Evolutionary conservation across 2,329 filamentous ascomycete species (phyloP), one percentile per base, ranked within the genome.

Genomic region (Apiospora pterosperma): DNA sequence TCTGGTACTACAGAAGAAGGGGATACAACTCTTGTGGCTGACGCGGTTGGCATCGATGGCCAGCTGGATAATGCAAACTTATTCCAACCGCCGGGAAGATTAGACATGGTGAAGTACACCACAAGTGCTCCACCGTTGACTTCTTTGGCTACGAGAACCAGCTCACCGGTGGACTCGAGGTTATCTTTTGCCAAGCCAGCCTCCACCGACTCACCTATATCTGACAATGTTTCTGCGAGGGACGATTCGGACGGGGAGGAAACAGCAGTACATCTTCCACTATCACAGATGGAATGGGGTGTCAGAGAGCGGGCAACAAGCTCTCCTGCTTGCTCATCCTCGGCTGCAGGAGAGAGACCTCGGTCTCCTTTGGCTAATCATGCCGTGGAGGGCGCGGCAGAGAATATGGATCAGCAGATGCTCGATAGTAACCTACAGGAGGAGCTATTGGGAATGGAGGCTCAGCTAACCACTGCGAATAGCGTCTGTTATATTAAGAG

Each of bases 21-120:
- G 16, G 68, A 58, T 3, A 66, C 69, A 44, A 72, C 71, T 21
- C 65, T 73, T 23, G 61, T 74, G 58, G 68, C 61, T 41, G 68
- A 72, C 61, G 28, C 44, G 62, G 69, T 70, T 64, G 66, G 71
- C 61, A 41, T 65, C 31, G 67, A 69, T 14, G 28, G 62, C 34
- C 41, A 64, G 42, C 55, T 10, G 34, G 10, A 25, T 14, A 28
- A 38, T 10, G 14, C 34, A 39, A 36, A 5, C 6, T 39, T 7
- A n/a, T 23, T 52, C 39, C 52, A 55, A 41, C 48, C 38, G 10
- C 28, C 60, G 16, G 60, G 42, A 48, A 36, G 48, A 38, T 52
- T 62, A 25, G 60, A 60, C 28, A n/a, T 19, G 39, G 23, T 59
- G 39, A 59, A 65, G 31, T 38, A 12, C 21, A 8, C 38, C 31